Evolutionary conservation across 495 filamentous ascomycete species (phyloP).

Genomic region (Trichoderma parareesei): DNA sequence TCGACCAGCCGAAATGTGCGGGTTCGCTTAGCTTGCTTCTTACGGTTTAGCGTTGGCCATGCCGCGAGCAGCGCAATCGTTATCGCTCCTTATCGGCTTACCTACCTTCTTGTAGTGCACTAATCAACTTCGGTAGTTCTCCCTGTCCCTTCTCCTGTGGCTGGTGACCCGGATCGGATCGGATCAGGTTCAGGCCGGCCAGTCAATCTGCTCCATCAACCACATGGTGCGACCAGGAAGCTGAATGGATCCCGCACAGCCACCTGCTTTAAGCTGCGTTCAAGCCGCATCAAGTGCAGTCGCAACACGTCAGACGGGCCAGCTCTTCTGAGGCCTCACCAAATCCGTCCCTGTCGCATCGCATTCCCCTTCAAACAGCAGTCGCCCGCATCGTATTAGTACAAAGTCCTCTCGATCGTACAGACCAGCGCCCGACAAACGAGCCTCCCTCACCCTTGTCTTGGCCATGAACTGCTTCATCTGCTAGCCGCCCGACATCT

Average conservation of each 20-base stretch:
- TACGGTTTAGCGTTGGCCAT: conserved; percentile 14
- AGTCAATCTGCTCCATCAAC: no score
- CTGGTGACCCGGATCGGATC: not conserved
- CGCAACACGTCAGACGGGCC: conserved; percentile 5
- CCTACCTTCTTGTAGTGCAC: no score
- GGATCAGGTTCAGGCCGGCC: not conserved
- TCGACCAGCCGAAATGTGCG: conserved; percentile 25
- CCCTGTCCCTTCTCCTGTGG: not conserved
- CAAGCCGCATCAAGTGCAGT: no score
- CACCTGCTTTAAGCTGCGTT: not conserved
- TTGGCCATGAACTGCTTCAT: conserved; percentile 1
- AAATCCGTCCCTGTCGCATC: not conserved
- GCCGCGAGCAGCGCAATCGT: conserved; percentile 12
- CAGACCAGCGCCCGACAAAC: not conserved
- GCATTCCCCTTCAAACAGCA: not conserved
- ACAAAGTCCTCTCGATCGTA: no score
- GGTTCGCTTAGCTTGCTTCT: conserved; percentile 35
- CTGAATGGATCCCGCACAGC: conserved; percentile 7
- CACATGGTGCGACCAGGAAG: conserved; percentile 1
- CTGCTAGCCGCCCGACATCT: conserved; percentile 2
- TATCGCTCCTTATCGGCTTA: conserved; percentile 9
- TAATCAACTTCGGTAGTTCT: no score
- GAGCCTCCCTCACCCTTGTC: not conserved
- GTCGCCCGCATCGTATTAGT: no score
- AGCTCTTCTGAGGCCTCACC: not conserved